Evolutionary conservation across 2,329 filamentous ascomycete genomes (phyloP).

Genomic region (Pyrenophora teres): DNA sequence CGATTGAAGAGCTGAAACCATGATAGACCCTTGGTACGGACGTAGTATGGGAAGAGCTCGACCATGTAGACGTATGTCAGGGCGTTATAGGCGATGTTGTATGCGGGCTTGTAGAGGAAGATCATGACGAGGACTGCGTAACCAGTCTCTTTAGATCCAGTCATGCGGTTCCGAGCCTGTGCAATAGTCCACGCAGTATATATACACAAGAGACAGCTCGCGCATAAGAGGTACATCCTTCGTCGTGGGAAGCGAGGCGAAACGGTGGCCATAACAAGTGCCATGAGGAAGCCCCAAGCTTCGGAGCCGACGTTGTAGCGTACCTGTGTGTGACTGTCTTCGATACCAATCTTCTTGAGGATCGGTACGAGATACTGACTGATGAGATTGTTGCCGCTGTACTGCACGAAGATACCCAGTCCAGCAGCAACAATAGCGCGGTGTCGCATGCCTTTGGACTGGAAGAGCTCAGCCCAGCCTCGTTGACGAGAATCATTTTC

Average conservation of each 20-base stretch:
- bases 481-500: constrained; percentile 58
- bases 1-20: constrained; percentile 68
- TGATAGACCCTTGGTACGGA: constrained; percentile 55
- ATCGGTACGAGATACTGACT: constrained; percentile 68
- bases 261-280: constrained; percentile 59
- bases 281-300: constrained; percentile 63
- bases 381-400: constrained; percentile 68
- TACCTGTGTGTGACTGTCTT: constrained; percentile 42
- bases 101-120: constrained; percentile 59
- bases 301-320: constrained; percentile 62
- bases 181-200: constrained; percentile 49
- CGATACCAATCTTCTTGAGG: constrained; percentile 66
- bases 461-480: constrained; percentile 65
- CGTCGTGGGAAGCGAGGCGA: constrained; percentile 62
- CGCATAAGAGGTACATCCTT: constrained; percentile 59
- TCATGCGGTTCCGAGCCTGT: constrained; percentile 58
- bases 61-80: constrained; percentile 61
- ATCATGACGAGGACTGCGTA: constrained; percentile 57
- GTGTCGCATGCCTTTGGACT: constrained; percentile 67
- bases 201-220: constrained; percentile 38
- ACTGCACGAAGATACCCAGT: constrained; percentile 69
- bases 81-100: constrained; percentile 63
- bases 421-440: constrained; percentile 65
- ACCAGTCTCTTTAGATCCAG: constrained; percentile 35
- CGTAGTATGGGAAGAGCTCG: constrained; percentile 57